Conservation (phyloP, 257 asterid genomes). For the Fraxinus excelsior region DNA sequence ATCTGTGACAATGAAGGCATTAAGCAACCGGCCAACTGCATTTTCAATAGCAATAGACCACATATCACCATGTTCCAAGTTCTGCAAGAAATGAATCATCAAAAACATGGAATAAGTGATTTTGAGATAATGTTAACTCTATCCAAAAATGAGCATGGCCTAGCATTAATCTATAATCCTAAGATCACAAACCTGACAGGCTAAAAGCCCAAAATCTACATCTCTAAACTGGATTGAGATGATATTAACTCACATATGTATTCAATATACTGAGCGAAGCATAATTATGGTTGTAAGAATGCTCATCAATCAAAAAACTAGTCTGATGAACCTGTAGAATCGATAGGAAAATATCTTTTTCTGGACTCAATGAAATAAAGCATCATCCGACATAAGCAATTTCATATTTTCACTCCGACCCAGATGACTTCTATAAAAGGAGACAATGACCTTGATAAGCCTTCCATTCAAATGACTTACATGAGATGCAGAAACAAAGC, state of each 20-base stretch:
- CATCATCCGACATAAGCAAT: background rate
- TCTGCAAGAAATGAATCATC: slow-evolving; percentile 47
- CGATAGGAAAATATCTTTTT: background rate
- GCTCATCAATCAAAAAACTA: background rate
- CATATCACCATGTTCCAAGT: slow-evolving; percentile 63
- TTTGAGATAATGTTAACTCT: slow-evolving; percentile 9
- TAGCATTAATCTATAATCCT: slow-evolving; percentile 10
- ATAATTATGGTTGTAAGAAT: background rate
- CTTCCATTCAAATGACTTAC: too few species aligned
- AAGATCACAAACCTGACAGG: slow-evolving; percentile 14
- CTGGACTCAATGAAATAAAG: background rate
- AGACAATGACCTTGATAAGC: background rate
- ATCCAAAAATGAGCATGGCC: background rate
- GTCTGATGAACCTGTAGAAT: background rate
- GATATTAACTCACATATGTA: slow-evolving; percentile 9
- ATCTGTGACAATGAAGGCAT: slow-evolving; percentile 86
- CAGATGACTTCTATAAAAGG: background rate
- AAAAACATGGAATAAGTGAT: slow-evolving; percentile 25
- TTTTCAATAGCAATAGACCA: slow-evolving; percentile 85
- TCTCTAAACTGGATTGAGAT: slow-evolving; percentile 21
- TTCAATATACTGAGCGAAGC: background rate
- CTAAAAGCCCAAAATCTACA: slow-evolving; percentile 18
- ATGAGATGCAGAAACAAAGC: too few species aligned
- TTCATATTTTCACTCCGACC: background rate
- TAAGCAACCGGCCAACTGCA: slow-evolving; percentile 79